Base-by-base conservation (phyloP, 2,329 filamentous ascomycete genomes). In the Lasiodiplodia sp. region DNA sequence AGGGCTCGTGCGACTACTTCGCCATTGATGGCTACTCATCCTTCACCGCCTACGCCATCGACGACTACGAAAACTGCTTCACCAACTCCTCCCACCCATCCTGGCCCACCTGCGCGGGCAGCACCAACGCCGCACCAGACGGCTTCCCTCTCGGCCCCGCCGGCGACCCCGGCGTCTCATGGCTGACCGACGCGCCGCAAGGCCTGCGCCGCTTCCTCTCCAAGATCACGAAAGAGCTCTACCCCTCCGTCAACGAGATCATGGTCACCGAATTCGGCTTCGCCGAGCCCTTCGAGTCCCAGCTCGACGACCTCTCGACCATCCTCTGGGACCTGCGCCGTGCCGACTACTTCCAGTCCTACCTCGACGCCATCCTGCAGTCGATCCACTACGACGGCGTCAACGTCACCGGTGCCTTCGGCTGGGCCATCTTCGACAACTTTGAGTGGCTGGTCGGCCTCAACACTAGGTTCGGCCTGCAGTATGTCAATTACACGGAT, bases 131-230 rank as follows among this genome's bases (percentile, higher is more conserved):
- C 1, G 78, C 76, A 0, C 74, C 81, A 0, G 78, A 80, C 67
- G 81, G 81, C 5, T 85, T 85, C 70, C 81, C 82, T 1, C 73
- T 82, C 12, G 83, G 81, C 1, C 84, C 83, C 2, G 73, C 82
- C 0, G 82, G 78, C 1, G 83, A 84, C 66, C 73, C 77, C 7
- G 77, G 75, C 11, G 80, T 80, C 58, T 74, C 68, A 40, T 84
- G 83, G 83, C 73, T 84, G 14, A 79, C 78, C 72, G 76, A 72
- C 47, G 80, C 82, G 0, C 82, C 82, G 0, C 69, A 72, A 1
- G 79, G 78, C 1, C 76, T 84, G 21, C 76, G 82, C 16, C 75
- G 76, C 23, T 83, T 80, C 73, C 72, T 84, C 67, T 82, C 79
- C 47, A 72, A 78, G 56, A 80, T 84, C 53, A 83, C 81, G 0